These are phyloP conservation scores for Fusarium zealandicum DNA, from an alignment of 2,329 filamentous ascomycete species.

Conservation along the genomic window DNA sequence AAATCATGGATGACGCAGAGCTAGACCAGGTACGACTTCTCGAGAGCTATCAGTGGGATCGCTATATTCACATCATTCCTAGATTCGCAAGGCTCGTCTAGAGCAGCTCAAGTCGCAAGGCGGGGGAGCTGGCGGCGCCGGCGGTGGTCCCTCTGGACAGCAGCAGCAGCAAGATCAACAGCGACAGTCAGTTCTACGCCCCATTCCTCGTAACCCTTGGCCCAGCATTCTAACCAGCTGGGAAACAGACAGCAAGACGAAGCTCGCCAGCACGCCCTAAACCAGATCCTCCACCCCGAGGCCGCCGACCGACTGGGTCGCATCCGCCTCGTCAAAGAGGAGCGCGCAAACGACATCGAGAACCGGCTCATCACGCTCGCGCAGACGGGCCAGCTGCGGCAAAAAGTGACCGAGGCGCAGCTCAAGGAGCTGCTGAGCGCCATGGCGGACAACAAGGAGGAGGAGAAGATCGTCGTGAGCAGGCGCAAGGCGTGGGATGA, in stretches of 20 bases:
- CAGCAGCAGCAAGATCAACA: constrained; percentile 71
- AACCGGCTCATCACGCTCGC: constrained; percentile 93
- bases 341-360: constrained; percentile 88
- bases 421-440: constrained; percentile 90
- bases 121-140: constrained; percentile 57
- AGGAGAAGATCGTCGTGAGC: constrained; percentile 87
- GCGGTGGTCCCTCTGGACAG: constrained; percentile 50
- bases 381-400: constrained; percentile 81
- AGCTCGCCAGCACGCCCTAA: constrained; percentile 78
- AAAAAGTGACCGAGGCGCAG: constrained; percentile 90
- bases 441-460: constrained; percentile 78
- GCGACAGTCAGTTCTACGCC: constrained; percentile 47
- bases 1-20: constrained; percentile 54
- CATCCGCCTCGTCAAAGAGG: constrained; percentile 94
- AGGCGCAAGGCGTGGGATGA: constrained; percentile 85
- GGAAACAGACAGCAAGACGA: constrained; percentile 64
- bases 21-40: constrained; percentile 48
- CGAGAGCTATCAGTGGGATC: no score
- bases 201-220: no score
- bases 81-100: constrained; percentile 92
- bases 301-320: constrained; percentile 92
- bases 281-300: constrained; percentile 92
- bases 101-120: constrained; percentile 87
- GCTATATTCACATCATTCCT: constrained; percentile 10
- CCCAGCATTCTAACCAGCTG: not conserved